A percentile compares a stretch with the other conserved stretches of the same genome.
Conservation (phyloP, 164 flowering plant genomes). For the Stephania cephalantha region DNA sequence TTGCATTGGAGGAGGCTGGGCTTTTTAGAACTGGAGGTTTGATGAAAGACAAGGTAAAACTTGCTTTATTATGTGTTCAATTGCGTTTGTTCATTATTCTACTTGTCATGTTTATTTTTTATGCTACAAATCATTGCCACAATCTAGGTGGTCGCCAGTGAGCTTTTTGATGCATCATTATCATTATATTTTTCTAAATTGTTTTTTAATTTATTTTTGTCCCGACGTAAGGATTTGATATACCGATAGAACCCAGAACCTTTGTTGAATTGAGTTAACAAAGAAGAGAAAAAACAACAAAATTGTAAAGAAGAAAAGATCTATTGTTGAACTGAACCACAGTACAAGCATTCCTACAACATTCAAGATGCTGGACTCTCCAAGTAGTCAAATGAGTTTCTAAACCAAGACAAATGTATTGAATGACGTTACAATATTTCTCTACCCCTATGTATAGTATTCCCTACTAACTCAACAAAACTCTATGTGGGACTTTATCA, state of each 20-base stretch:
- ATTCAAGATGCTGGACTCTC: no score
- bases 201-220: background rate
- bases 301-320: no score
- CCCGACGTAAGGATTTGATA: background rate
- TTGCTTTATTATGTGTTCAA: background rate
- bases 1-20: constrained; percentile 30
- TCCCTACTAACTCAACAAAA: no score
- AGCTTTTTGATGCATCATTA: background rate
- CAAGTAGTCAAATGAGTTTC: no score
- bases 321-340: no score
- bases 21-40: constrained; percentile 26
- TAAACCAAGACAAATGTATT: no score
- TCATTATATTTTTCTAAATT: background rate
- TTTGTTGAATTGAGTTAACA: no score
- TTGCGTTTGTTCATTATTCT: background rate
- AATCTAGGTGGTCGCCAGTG: background rate
- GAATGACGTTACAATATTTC: no score
- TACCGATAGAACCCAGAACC: background rate
- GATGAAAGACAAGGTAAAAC: constrained; percentile 30
- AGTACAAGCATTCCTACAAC: no score
- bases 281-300: no score
- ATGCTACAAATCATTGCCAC: background rate
- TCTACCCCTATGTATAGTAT: no score
- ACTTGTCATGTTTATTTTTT: background rate
- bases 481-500: no score